These are phyloP conservation scores for Lichtheimia hyalospora DNA, from an alignment of 371 early-diverging fungal species.

Conservation along the genomic window DNA sequence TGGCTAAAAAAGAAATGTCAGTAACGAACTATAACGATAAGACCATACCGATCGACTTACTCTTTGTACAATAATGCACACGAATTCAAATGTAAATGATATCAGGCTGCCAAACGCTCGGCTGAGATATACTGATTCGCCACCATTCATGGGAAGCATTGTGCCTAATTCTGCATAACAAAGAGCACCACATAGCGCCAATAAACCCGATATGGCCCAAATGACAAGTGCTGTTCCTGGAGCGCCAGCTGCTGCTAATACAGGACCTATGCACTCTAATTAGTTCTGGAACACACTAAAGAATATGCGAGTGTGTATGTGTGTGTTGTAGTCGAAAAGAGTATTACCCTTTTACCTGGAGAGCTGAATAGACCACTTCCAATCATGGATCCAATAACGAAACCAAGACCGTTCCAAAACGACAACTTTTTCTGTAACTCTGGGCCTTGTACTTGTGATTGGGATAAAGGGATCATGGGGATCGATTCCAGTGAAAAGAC, in stretches of 20 bases:
- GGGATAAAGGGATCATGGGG: conserved; percentile 51
- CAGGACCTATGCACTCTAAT: conserved; percentile 46
- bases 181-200: conserved; percentile 76
- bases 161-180: conserved; percentile 87
- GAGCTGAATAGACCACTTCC: conserved; percentile 90
- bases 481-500: conserved; percentile 61
- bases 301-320: background rate
- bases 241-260: conserved; percentile 62
- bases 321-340: conserved; percentile 19
- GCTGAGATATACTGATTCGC: conserved; percentile 81
- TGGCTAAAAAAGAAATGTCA: conserved; percentile 39
- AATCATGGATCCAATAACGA: conserved; percentile 81
- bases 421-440: conserved; percentile 70
- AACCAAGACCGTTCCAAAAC: conserved; percentile 66
- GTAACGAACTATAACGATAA: background rate
- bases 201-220: conserved; percentile 76
- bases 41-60: conserved; percentile 25
- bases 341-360: conserved; percentile 60
- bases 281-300: too few relatives aligned
- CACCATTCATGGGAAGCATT: conserved; percentile 85
- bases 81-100: conserved; percentile 82
- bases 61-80: conserved; percentile 65
- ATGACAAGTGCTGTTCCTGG: conserved; percentile 77
- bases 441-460: conserved; percentile 50
- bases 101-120: conserved; percentile 78